Base-by-base conservation (phyloP, 2,329 filamentous ascomycete species). In the Aspergillus carbonarius region DNA sequence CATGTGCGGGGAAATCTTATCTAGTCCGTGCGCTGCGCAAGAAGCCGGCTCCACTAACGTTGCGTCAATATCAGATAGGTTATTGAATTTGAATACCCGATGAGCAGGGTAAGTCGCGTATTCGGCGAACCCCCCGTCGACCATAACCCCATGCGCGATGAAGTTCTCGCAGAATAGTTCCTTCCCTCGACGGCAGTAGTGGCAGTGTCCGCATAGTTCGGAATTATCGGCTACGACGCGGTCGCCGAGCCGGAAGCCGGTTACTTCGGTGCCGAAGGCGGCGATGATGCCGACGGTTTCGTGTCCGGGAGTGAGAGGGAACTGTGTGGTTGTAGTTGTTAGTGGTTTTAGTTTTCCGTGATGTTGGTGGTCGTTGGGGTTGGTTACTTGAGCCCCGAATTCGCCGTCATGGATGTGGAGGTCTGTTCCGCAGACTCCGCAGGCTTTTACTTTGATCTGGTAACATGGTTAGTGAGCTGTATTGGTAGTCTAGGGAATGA, bases 41-140 rank as follows among this genome's bases (percentile, higher is more conserved):
- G 48, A n/a, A 15, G 48, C 48, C 15, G 48, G 48, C 17, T 51
- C 48, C 32, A 51, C 9, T 6, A 51, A 25, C 4, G 48, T 51
- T 9, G 48, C 48, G 20, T 51, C 48, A 0, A n/a, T 17, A 15
- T 51, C 48, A 23, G 48, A 51, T 17, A 51, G 17, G 17, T 51
- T 34, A n/a, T 17, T 2, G 32, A 51, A 35, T 3, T 37, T 34
- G 34, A 51, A 51, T n/a, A 51, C 48, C 27, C 48, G 48, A 37
- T 51, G 32, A 2, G 48, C 48, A 1, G 48, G 48, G 32, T 51
- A 51, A n/a, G 79, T 78, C 60, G 81, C 83, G 79, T 89, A 91
- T 73, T 91, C 87, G 51, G 88, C 88, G 67, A 91, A 90, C 25
- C 88, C 88, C 65, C 88, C 88, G 61, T 88, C 84, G 74, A 89